Conservation (phyloP, 768 basidiomycete species). For the Phylloporus rhodoxanthus region DNA sequence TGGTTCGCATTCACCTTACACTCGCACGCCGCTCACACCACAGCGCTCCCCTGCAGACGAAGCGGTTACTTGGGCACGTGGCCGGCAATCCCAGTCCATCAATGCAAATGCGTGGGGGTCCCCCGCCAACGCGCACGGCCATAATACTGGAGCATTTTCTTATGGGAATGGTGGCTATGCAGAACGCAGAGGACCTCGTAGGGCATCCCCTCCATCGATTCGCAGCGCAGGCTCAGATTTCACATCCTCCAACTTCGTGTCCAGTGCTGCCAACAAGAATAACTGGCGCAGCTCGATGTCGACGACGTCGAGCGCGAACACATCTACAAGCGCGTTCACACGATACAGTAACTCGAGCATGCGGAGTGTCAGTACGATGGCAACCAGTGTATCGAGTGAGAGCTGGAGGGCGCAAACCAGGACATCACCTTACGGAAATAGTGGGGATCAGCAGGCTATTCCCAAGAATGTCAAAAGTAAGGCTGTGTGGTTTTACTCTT, state of each 20-base stretch:
- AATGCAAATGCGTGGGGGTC: constrained; percentile 18
- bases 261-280: constrained; percentile 34
- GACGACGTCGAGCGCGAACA: constrained; percentile 61
- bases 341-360: constrained; percentile 66
- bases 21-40: constrained; percentile 27
- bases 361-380: constrained; percentile 72
- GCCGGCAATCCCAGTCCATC: constrained; percentile 35
- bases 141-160: constrained; percentile 7
- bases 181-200: constrained; percentile 40
- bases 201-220: constrained; percentile 53
- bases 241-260: constrained; percentile 57
- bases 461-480: constrained; percentile 81
- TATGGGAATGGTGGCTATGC: constrained; percentile 8
- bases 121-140: constrained; percentile 10
- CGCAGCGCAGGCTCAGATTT: constrained; percentile 45
- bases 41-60: constrained; percentile 37
- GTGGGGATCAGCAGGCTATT: constrained; percentile 27
- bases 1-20: constrained; percentile 19
- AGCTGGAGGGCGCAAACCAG: constrained; percentile 60
- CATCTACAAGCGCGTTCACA: constrained; percentile 69
- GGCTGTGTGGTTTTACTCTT: constrained; percentile 24
- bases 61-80: constrained; percentile 44
- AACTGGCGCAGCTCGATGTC: constrained; percentile 79
- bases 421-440: constrained; percentile 9
- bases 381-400: constrained; percentile 69